A percentile compares a stretch with the other conserved stretches of the same genome.
phyloP scores from a whole-genome alignment of 768 basidiomycete species.

The Boletus subparvulus region DNA sequence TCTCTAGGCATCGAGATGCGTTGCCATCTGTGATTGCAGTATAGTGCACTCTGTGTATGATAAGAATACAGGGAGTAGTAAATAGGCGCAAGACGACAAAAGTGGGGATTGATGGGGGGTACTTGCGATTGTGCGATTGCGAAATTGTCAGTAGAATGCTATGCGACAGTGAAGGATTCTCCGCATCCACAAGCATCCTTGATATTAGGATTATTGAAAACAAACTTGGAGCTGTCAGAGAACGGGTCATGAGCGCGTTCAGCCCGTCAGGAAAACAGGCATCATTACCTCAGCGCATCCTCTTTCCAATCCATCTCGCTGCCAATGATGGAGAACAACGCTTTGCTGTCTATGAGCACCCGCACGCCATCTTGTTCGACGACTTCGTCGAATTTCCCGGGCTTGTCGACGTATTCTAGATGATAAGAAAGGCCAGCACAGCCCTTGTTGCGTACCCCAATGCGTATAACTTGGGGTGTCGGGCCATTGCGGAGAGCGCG shows the following conservation, averaged over 20 bases:
- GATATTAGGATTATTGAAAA: constrained; percentile 90
- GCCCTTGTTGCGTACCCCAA: constrained; percentile 96
- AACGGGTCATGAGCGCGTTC: constrained; percentile 3
- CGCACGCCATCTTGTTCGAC: constrained; percentile 93
- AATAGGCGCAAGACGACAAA: not conserved
- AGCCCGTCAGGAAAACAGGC: not conserved
- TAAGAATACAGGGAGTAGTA: constrained; percentile 30
- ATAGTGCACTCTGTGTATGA: constrained; percentile 9
- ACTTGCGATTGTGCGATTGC: constrained; percentile 7
- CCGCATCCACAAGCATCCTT: constrained; percentile 95
- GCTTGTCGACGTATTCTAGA: constrained; percentile 90
- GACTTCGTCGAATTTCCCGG: constrained; percentile 92
- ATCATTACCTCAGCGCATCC: constrained; percentile 72
- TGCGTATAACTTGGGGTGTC: constrained; percentile 87
- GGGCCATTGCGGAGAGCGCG: constrained; percentile 74
- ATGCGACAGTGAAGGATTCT: constrained; percentile 77
- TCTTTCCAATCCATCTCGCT: constrained; percentile 99
- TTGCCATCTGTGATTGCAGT: constrained; percentile 12
- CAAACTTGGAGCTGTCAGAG: constrained; percentile 65
- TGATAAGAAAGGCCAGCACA: constrained; percentile 87
- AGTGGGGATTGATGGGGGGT: constrained; percentile 11
- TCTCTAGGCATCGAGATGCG: not conserved
- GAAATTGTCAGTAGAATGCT: constrained; percentile 9
- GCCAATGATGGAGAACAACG: constrained; percentile 96
- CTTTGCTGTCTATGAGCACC: constrained; percentile 95